A percentile compares a stretch with the other conserved stretches of the same genome.
Evolutionary conservation across 306 rosid genomes (phyloP).

Genomic region (Phaseolus lunatus): DNA sequence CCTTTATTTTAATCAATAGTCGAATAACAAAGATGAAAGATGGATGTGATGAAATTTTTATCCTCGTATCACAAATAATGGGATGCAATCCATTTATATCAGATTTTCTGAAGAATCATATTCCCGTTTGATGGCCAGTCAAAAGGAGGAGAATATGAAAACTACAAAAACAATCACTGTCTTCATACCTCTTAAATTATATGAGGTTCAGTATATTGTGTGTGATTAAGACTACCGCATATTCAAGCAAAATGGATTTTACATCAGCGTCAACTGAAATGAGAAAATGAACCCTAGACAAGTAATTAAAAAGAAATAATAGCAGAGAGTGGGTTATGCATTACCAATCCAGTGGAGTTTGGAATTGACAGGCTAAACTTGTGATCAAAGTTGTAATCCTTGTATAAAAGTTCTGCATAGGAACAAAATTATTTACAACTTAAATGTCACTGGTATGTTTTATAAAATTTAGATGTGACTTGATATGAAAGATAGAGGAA

Average conservation of each 20-base stretch:
- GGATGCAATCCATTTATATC: not conserved
- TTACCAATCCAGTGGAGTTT: conserved; percentile 83
- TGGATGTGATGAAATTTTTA: not conserved
- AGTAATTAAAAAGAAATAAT: not conserved
- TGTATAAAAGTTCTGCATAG: conserved; percentile 81
- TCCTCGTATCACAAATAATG: not conserved
- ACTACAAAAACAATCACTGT: not conserved
- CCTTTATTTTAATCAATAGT: not conserved
- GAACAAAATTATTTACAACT: conserved; percentile 7
- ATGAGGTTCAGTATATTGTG: not conserved
- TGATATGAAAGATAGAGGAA: conserved; percentile 34
- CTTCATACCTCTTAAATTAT: not conserved
- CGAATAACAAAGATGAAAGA: not conserved
- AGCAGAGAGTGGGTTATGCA: conserved; percentile 28
- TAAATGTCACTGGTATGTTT: not conserved
- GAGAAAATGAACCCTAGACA: conserved; percentile 22
- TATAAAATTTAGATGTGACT: conserved; percentile 6
- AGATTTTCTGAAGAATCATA: not conserved
- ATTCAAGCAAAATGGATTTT: conserved; percentile 7
- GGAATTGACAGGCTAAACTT: conserved; percentile 77
- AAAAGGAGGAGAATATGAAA: not conserved
- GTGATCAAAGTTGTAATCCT: conserved; percentile 86
- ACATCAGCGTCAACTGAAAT: conserved; percentile 17
- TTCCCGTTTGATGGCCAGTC: not conserved
- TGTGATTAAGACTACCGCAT: conserved; percentile 14